Base-by-base conservation (phyloP, 2,329 filamentous ascomycete species). In the Seiridium cupressi region DNA sequence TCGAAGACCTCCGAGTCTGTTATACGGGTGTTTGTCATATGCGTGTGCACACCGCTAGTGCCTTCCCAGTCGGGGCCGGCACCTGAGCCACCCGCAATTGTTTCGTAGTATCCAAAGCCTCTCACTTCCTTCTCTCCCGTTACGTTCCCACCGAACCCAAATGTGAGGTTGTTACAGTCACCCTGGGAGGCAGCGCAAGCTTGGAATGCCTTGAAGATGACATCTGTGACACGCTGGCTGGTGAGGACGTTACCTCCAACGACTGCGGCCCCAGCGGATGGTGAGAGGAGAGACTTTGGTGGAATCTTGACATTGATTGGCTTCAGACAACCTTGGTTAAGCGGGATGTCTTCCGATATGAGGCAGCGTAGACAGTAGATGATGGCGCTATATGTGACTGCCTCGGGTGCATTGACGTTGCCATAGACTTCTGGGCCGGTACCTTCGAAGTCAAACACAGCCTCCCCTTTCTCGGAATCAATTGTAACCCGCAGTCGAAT, bases 101-200 rank as follows among this genome's bases (percentile, higher is more conserved):
- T 92, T 72, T 92, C 89, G 72, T 92, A 92, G 77, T 92, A 92
- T 11, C 90, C 90, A 70, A 93, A 92, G 0, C 89, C 89, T 42
- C 84, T 85, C 26, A 85, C 80, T 34, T 81, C 80, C 60, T 82
- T 78, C 49, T 83, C 76, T 0, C 81, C 79, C 0, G 81, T 76
- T 42, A 83, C 72, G 62, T 88, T 85, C 38, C 89, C 89, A 44
- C 89, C 87, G 70, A 91, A 90, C 60, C 89, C 89, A 68, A 93
- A 93, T 0, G 90, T 92, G 13, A 93, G 79, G 70, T 92, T 93
- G 72, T 93, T 92, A 69, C 86, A 90, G 73, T 90, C 88, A 38
- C 90, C 90, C 68, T 92, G 90, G 4, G 81, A 85, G 5, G 90
- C 90, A 3, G 89, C 89, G 66, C 89, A 91, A 5, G 89, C 90